Percentiles rank a stretch among this genome's conserved stretches.
These are phyloP conservation scores for Suhomyces bokatorum DNA, from an alignment of 1,139 yeast genomes.

Conservation along the genomic window DNA sequence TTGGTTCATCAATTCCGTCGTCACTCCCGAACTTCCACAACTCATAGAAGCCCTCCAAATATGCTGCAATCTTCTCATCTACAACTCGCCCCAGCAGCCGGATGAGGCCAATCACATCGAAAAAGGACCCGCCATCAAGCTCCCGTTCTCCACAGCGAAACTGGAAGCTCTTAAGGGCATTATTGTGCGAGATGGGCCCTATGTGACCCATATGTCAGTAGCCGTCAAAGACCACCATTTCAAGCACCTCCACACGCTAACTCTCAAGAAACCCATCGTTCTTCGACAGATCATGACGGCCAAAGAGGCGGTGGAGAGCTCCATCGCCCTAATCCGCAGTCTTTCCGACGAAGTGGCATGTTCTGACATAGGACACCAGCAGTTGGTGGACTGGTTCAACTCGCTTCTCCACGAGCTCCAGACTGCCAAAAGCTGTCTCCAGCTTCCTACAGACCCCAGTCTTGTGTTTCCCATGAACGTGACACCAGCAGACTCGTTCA, in stretches of 20 bases:
- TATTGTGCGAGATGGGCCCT: slow-evolving; percentile 43
- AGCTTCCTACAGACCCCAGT: slow-evolving; percentile 44
- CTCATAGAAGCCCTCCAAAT: slow-evolving; percentile 42
- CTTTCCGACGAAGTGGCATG: slow-evolving; percentile 13
- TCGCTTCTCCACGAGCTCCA: slow-evolving; percentile 31
- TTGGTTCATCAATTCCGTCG: slow-evolving; percentile 37
- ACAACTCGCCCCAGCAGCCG: slow-evolving; percentile 43
- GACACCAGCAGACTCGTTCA: slow-evolving; percentile 27
- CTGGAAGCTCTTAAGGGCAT: slow-evolving; percentile 46
- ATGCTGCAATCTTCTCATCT: slow-evolving; percentile 39
- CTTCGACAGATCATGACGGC: slow-evolving; percentile 38
- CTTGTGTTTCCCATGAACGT: slow-evolving; percentile 44
- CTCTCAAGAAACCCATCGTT: slow-evolving; percentile 31
- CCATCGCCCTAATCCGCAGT: slow-evolving; percentile 29
- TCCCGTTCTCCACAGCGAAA: slow-evolving; percentile 41
- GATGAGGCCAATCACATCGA: slow-evolving; percentile 28
- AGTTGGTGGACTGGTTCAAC: slow-evolving; percentile 28
- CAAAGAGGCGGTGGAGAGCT: slow-evolving; percentile 32
- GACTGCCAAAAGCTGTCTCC: slow-evolving; percentile 38
- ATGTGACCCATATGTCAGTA: slow-evolving; percentile 34
- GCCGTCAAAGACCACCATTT: slow-evolving; percentile 32
- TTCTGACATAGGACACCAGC: slow-evolving; percentile 10
- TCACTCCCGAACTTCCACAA: slow-evolving; percentile 42
- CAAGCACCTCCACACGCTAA: slow-evolving; percentile 28
- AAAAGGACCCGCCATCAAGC: slow-evolving; percentile 41